Base-by-base conservation (phyloP, 2,329 filamentous ascomycete genomes). In the Colletotrichum tanaceti region DNA sequence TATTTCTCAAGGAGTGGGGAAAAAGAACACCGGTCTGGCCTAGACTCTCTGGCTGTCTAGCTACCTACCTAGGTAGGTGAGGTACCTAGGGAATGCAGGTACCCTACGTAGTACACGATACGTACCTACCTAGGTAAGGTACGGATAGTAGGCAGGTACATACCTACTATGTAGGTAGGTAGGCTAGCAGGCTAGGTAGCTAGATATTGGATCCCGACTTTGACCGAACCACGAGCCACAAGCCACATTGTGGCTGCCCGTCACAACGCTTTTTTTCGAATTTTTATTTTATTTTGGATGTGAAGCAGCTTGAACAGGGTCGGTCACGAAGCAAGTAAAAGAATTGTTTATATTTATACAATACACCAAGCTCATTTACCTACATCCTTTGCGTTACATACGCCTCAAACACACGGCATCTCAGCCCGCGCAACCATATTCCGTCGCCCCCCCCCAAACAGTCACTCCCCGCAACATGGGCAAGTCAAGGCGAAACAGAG, bases 401-500 rank as follows among this genome's bases (percentile, higher is more conserved):
- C 16, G 14, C n/a, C 16, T 11, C 18, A 44, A n/a, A 44, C 7
- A 35, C 32, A 35, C 32, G 32, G 32, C 32, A 35, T 10, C 41
- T 4, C 18, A 44, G 11, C 4, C 14, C 10, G 13, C 16, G 39
- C 9, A 44, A 46, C 14, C n/a, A 11, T 22, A 44, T 47, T 43
- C 41, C 28, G 43, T 22, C 24, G 24, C 4, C 24, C 24, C 52
- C 39, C 35, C 24, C 44, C 53, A 55, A 69, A 39, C n/a, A 55
- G 2, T 9, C 50, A 20, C n/a, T 22, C n/a, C 22, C 46, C 59
- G 43, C 71, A 76, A 50, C 20, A 90, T 91, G 88, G 89, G 79
- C 50, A 90, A 90, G 78, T 86, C 87, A 35, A 83, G 87, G 46
- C 83, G 85, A 67, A 86, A 83, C 75, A 81, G 85, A 71, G 82